Evolutionary conservation across 2,329 filamentous ascomycete genomes (phyloP).

Genomic region (Claviceps africana): DNA sequence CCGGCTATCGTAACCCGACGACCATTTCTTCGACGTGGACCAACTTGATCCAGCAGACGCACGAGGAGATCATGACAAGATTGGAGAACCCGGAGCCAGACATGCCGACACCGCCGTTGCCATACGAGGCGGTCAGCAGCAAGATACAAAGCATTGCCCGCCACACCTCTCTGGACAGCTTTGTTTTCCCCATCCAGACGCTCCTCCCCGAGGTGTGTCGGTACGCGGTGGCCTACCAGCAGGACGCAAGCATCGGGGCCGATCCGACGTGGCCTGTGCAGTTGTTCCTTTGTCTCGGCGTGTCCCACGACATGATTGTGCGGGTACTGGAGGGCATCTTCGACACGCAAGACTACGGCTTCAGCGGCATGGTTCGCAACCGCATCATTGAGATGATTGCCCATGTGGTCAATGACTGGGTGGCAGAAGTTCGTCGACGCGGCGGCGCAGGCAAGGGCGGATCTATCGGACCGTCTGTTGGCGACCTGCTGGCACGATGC

Average conservation of each 20-base stretch:
- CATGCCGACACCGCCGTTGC: conserved; percentile 31
- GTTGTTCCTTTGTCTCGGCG: conserved; percentile 40
- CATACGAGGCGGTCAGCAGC: conserved; percentile 57
- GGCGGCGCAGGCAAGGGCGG: conserved; percentile 27
- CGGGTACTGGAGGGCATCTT: conserved; percentile 43
- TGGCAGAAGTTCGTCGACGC: conserved; percentile 33
- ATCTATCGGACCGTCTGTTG: conserved; percentile 28
- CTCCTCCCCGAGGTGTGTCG: conserved; percentile 49
- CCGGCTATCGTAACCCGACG: conserved; percentile 77
- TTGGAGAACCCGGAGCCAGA: conserved; percentile 27
- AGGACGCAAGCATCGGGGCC: conserved; percentile 43
- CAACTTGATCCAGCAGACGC: conserved; percentile 60
- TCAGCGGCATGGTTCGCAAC: conserved; percentile 35
- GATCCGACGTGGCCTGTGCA: conserved; percentile 43
- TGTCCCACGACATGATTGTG: conserved; percentile 42
- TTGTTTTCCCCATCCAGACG: conserved; percentile 49
- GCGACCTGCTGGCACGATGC: conserved; percentile 36
- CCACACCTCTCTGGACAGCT: conserved; percentile 49
- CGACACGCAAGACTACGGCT: conserved; percentile 45
- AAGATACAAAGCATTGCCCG: conserved; percentile 52
- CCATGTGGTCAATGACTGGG: conserved; percentile 34
- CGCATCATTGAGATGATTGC: conserved; percentile 42
- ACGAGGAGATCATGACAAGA: conserved; percentile 38
- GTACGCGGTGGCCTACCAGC: conserved; percentile 44
- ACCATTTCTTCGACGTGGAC: conserved; percentile 79